Evolutionary conservation across 2,329 filamentous ascomycete species (phyloP).

Genomic region (Dactylonectria estremocensis): DNA sequence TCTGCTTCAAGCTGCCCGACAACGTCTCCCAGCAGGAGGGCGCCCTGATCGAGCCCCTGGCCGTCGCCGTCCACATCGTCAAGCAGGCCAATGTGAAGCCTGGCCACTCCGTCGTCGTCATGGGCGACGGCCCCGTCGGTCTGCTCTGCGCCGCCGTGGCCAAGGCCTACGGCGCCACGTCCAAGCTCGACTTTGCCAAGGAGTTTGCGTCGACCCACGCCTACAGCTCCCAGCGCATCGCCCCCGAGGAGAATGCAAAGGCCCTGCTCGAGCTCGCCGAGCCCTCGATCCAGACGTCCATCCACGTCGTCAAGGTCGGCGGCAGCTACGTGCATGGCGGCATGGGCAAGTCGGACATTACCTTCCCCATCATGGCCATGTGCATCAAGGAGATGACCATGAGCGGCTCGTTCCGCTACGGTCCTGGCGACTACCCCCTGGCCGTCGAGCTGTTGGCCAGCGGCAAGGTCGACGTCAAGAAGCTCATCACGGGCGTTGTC

Average conservation of each 20-base stretch:
- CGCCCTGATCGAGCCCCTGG: constrained; percentile 28
- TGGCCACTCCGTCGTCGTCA: constrained; percentile 26
- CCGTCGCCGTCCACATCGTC: constrained; percentile 28
- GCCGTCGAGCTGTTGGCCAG: too few species aligned
- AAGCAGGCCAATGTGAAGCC: constrained; percentile 14
- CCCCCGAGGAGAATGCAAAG: constrained; percentile 81
- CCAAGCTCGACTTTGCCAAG: constrained; percentile 84
- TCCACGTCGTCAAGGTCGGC: constrained; percentile 79
- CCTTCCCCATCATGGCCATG: too few species aligned
- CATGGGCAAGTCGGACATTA: constrained; percentile 91
- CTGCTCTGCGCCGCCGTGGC: constrained; percentile 61
- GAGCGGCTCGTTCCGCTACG: too few species aligned
- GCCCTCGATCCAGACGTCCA: constrained; percentile 81
- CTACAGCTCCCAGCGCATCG: constrained; percentile 74
- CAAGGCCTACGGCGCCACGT: constrained; percentile 60
- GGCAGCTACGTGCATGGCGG: constrained; percentile 89
- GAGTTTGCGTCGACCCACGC: constrained; percentile 80
- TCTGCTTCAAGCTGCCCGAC: constrained; percentile 20
- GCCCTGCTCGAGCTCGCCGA: constrained; percentile 77
- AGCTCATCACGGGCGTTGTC: constrained; percentile 83
- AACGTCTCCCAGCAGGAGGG: constrained; percentile 24
- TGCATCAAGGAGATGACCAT: too few species aligned
- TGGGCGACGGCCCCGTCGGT: constrained; percentile 28
- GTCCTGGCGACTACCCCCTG: too few species aligned
- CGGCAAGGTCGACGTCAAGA: too few species aligned